Evolutionary conservation across 2,329 filamentous ascomycete species (phyloP), one percentile per base, ranked within the genome.

Genomic region (Alternaria angustiovoidea): DNA sequence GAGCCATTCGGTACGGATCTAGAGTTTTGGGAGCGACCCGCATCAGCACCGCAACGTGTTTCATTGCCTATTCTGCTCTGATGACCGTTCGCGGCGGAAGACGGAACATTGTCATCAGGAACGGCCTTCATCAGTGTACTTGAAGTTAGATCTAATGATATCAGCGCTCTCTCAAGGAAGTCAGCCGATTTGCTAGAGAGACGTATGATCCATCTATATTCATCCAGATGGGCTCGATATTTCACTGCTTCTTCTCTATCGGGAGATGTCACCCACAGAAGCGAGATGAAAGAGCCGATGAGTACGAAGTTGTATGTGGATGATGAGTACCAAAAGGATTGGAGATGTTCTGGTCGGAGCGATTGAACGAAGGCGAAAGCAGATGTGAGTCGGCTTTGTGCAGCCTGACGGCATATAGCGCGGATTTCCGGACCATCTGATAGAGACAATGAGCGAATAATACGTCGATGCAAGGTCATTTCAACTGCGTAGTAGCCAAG

Each of bases 251-350:
- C 79, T 24, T 79, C 72, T 9, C 66, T 65, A 16, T 67, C 66
- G 1, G 57, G 55, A 2, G 78, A 70, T 11, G 80, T 80, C 7
- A 69, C 71, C 66, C 75, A 77, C 0, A 82, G 66, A 2, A 81
- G 73, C 30, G 78, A 76, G 32, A 79, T 78, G 53, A 81, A 81
- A 1, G 78, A 76, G 9, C 80, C 78, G 8, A 82, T 73, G n/a
- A 82, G 70, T 2, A 77, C 76, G 51, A 81, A 78, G 60, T 78
- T 79, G 66, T 80, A 79, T 26, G 78, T 78, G 4, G 81, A 81
- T 6, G 79, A 76, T 16, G 79, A 82, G 59, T 81, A 82, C 81
- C 81, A 83, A 69, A 83, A 83, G 0, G 80, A 81, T 36, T 80
- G 78, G 7, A 83, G 74, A 47, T 83, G 81, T 32, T 81, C 79